Evolutionary conservation across 495 filamentous ascomycete genomes (phyloP).

Genomic region (Penicilliopsis zonata): DNA sequence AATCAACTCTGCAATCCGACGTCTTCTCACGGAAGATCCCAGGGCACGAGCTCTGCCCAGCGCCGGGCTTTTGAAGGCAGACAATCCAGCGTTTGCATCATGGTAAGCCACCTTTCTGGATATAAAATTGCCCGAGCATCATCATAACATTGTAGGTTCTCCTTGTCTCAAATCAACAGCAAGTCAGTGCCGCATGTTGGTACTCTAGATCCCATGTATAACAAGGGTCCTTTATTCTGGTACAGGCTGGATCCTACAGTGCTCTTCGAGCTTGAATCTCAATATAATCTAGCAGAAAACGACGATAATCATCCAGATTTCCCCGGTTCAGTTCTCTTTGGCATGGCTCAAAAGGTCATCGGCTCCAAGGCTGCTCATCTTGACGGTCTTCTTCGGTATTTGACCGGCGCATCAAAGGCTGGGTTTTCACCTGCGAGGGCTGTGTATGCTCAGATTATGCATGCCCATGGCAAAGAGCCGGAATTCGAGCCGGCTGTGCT

Average conservation of each 20-base stretch:
- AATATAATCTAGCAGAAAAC: conserved; percentile 6
- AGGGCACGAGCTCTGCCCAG: conserved; percentile 6
- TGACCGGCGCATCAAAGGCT: conserved; percentile 7
- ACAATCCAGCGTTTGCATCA: conserved; percentile 7
- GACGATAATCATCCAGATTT: conserved; percentile 3
- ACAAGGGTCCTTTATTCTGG: conserved; percentile 13
- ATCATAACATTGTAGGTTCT: background rate
- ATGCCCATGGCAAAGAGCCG: conserved; percentile 3
- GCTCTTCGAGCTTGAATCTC: conserved; percentile 8
- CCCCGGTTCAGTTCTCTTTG: conserved; percentile 9
- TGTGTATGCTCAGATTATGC: conserved; percentile 8
- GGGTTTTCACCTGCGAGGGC: conserved; percentile 8
- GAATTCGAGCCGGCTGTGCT: conserved; percentile 4
- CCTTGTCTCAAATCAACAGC: background rate
- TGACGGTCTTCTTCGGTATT: conserved; percentile 8
- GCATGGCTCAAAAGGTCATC: conserved; percentile 11
- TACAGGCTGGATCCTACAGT: conserved; percentile 9
- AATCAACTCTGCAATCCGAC: conserved; percentile 5
- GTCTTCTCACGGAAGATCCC: conserved; percentile 8
- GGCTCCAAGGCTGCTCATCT: conserved; percentile 10
- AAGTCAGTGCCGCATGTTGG: conserved; percentile 2
- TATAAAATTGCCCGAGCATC: no score
- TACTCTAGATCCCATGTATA: conserved; percentile 11
- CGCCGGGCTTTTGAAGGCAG: conserved; percentile 5
- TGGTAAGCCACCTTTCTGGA: conserved; percentile 3